A percentile compares a stretch with the other conserved stretches of the same genome.
Evolutionary conservation across 2,329 filamentous ascomycete species (phyloP).

Genomic region (Coniochaeta sp.): DNA sequence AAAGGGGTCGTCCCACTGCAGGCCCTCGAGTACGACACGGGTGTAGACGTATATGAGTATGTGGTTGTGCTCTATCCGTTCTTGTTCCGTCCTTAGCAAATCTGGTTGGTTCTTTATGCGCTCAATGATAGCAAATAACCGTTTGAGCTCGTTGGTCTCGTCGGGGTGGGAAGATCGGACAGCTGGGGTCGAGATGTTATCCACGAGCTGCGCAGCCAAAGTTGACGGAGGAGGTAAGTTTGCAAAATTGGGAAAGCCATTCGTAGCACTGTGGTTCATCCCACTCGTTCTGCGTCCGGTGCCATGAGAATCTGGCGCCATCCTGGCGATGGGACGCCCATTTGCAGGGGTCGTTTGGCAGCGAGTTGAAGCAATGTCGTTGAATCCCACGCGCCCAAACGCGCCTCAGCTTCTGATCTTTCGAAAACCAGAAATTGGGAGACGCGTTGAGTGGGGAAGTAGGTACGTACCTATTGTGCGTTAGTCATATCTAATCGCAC

Average conservation of each 20-base stretch:
- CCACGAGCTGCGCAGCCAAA: slow-evolving; percentile 79
- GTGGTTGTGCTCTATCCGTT: slow-evolving; percentile 70
- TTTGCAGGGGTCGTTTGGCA: background rate
- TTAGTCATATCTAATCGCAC: no score
- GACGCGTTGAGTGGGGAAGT: slow-evolving; percentile 1
- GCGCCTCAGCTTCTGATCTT: background rate
- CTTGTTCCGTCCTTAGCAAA: slow-evolving; percentile 52
- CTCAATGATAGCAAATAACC: slow-evolving; percentile 54
- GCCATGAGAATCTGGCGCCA: slow-evolving; percentile 1
- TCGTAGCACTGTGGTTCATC: slow-evolving; percentile 5
- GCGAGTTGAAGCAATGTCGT: background rate
- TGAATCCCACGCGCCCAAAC: background rate
- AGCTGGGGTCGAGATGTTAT: slow-evolving; percentile 63
- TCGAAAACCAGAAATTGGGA: background rate
- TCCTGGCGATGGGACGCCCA: background rate
- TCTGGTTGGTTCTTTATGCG: slow-evolving; percentile 42
- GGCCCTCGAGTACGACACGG: slow-evolving; percentile 67
- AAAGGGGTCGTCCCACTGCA: slow-evolving; percentile 63
- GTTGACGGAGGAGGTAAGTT: slow-evolving; percentile 61
- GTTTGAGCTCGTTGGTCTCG: slow-evolving; percentile 67
- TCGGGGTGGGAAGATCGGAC: slow-evolving; percentile 51
- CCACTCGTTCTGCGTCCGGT: background rate
- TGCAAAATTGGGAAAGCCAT: slow-evolving; percentile 5
- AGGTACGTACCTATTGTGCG: background rate
- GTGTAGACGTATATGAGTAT: slow-evolving; percentile 80